Conservation (phyloP, 2,329 filamentous ascomycete genomes). For the Fonsecaea erecta region DNA sequence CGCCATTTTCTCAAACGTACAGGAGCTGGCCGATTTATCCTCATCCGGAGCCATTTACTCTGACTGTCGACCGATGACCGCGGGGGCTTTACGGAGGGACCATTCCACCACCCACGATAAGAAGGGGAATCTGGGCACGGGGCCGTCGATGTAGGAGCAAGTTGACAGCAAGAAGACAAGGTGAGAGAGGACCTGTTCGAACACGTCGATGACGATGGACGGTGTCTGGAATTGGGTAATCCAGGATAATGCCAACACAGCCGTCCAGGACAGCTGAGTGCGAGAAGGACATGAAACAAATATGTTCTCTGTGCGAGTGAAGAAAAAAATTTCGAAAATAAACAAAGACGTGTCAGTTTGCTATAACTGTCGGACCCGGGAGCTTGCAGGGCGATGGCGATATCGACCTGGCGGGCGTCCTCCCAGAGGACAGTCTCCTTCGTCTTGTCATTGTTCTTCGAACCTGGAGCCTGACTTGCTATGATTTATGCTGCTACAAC, state of each 20-base stretch:
- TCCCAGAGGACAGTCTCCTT: neutral
- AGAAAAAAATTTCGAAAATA: no score
- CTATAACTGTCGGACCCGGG: conserved; percentile 1
- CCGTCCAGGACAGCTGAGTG: neutral
- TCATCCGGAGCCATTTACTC: neutral
- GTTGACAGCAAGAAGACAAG: neutral
- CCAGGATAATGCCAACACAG: neutral
- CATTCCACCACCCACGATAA: neutral
- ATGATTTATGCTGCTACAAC: neutral
- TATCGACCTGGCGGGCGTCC: neutral
- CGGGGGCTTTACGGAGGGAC: neutral
- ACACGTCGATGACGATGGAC: neutral
- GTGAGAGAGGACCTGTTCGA: neutral
- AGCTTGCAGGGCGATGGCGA: neutral
- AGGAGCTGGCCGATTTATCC: neutral
- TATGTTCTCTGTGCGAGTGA: neutral
- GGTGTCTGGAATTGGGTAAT: neutral
- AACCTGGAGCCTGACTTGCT: neutral
- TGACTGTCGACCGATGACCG: neutral
- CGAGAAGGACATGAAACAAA: neutral
- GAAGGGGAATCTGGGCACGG: neutral
- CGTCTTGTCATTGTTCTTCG: neutral
- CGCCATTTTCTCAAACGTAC: neutral
- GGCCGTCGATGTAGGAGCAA: neutral
- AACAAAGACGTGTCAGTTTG: neutral